These are phyloP conservation scores for Ascodesmis nigricans DNA, from an alignment of 495 filamentous ascomycete species.

Conservation along the genomic window DNA sequence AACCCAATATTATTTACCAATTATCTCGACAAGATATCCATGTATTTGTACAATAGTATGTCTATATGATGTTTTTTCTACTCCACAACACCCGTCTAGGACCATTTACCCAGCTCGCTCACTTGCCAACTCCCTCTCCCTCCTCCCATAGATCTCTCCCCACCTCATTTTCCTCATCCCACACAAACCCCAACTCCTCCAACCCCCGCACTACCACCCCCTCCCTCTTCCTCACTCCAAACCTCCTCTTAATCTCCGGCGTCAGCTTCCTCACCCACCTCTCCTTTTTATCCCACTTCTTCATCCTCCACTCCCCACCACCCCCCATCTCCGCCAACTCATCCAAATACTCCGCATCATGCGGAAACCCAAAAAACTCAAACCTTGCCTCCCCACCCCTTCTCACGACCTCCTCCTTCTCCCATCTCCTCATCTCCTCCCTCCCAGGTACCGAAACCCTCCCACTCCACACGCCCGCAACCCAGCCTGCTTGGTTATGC, in stretches of 20 bases:
- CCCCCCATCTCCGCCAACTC: constrained; percentile 38
- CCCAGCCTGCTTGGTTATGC: constrained; percentile 55
- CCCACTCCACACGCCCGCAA: constrained; percentile 54
- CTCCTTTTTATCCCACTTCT: constrained; percentile 57
- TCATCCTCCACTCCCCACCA: constrained; percentile 32
- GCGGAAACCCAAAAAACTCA: constrained; percentile 45
- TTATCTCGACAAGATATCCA: too few species aligned
- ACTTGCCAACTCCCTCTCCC: background rate
- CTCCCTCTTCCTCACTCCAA: constrained; percentile 43
- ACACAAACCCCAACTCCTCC: constrained; percentile 23
- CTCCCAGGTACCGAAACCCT: constrained; percentile 38
- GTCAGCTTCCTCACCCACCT: constrained; percentile 36
- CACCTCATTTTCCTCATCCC: constrained; percentile 47
- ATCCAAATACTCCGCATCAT: constrained; percentile 64
- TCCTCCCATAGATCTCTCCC: constrained; percentile 29
- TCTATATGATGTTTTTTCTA: too few species aligned
- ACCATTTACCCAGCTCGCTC: too few species aligned
- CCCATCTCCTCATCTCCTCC: constrained; percentile 46
- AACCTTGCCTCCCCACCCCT: constrained; percentile 33
- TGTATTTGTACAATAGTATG: too few species aligned
- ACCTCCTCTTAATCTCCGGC: constrained; percentile 51
- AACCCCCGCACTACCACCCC: background rate
- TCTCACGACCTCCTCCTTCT: constrained; percentile 25
- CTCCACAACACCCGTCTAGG: too few species aligned
- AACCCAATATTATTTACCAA: too few species aligned